phyloP scores from a whole-genome alignment of 164 flowering plant genomes.

The Litsea cubeba region DNA sequence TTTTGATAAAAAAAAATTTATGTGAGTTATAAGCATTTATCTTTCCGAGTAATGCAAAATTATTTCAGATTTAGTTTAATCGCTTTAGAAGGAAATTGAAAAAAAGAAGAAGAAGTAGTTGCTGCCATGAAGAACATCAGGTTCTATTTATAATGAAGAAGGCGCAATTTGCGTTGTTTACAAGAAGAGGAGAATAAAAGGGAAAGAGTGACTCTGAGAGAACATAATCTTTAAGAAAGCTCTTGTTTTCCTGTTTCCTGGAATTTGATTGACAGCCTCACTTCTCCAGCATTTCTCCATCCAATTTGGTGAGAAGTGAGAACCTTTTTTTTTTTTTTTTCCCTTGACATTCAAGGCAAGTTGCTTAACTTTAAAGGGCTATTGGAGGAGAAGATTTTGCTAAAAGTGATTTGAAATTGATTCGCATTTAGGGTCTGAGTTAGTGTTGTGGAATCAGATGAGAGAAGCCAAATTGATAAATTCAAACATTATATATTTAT shows the following conservation, averaged over 20 bases:
- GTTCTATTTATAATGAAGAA: not conserved
- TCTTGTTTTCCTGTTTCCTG: not conserved
- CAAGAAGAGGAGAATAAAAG: not conserved
- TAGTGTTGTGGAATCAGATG: not conserved
- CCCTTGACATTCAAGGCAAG: conserved; percentile 4
- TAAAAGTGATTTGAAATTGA: not conserved
- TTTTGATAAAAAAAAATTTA: no score
- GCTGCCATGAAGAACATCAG: not conserved
- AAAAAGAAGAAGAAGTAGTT: not conserved
- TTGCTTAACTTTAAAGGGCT: conserved; percentile 8
- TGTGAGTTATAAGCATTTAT: no score
- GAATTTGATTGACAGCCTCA: not conserved
- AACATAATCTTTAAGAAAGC: not conserved
- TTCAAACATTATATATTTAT: not conserved
- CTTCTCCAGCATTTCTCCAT: not conserved
- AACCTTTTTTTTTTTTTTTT: not conserved
- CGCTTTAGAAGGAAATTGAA: not conserved
- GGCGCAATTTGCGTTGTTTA: not conserved
- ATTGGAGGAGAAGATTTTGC: not conserved
- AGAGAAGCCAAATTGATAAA: not conserved
- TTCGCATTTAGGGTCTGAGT: not conserved
- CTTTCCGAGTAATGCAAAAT: no score
- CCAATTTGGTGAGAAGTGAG: not conserved
- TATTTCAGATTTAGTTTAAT: not conserved
- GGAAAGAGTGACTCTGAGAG: not conserved